phyloP scores from a whole-genome alignment of 2,329 filamentous ascomycete species.

The Colletotrichum sp. region DNA sequence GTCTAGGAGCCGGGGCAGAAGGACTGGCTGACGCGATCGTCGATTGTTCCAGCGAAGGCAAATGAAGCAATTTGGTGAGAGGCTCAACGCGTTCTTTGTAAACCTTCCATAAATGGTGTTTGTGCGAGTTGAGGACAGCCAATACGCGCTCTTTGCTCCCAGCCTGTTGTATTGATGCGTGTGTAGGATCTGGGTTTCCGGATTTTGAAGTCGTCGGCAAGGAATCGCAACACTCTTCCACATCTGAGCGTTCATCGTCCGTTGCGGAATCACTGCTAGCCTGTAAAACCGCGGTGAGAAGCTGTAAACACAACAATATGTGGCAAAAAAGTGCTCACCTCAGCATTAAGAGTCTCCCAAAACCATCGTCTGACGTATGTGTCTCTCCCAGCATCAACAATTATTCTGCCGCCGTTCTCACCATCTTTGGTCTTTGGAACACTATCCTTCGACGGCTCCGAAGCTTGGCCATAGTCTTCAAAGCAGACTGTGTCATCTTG shows the following conservation, averaged over 20 bases:
- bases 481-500: not conserved
- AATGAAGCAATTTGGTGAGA: not conserved
- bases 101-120: not conserved
- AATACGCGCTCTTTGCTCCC: not conserved
- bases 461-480: not conserved
- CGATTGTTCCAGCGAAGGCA: not conserved
- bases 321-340: not conserved
- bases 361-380: not conserved
- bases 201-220: not conserved
- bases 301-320: not conserved
- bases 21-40: not conserved
- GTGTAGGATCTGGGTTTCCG: not conserved
- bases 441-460: not conserved
- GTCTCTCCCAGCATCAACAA: not conserved
- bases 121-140: not conserved
- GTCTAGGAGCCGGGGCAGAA: not conserved
- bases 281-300: not conserved
- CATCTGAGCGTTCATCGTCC: not conserved
- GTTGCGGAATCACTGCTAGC: not conserved
- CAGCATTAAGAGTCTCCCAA: not conserved
- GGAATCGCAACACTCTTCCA: not conserved
- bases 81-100: not conserved
- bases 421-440: not conserved
- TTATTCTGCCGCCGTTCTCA: not conserved
- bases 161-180: not conserved